Evolutionary conservation across 2,329 filamentous ascomycete genomes (phyloP).

Genomic region (Colletotrichum tropicicola): DNA sequence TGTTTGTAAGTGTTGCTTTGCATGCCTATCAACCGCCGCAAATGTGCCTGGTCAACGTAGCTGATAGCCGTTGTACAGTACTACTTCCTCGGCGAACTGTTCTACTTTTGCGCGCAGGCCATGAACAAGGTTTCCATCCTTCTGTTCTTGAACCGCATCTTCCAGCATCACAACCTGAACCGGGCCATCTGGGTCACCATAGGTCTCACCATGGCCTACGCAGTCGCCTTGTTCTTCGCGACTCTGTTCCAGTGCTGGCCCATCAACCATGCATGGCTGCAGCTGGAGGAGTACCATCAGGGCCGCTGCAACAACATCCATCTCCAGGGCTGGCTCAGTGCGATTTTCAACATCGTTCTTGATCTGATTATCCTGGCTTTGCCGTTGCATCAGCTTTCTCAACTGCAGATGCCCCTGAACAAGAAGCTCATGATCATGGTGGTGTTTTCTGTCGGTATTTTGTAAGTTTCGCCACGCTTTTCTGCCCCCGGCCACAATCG

Average conservation of each 20-base stretch:
- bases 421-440: slow-evolving; percentile 31
- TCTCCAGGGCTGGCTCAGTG: slow-evolving; percentile 9
- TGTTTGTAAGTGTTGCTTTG: slow-evolving; percentile 35
- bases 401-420: slow-evolving; percentile 31
- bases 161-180: slow-evolving; percentile 31
- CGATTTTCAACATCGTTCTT: slow-evolving; percentile 32
- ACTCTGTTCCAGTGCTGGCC: slow-evolving; percentile 18
- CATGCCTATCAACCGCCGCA: too few relatives aligned
- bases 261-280: slow-evolving; percentile 10
- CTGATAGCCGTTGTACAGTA: slow-evolving; percentile 28
- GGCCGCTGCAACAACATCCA: slow-evolving; percentile 17
- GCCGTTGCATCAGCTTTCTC: slow-evolving; percentile 30
- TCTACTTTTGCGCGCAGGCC: slow-evolving; percentile 41
- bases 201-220: not conserved
- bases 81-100: slow-evolving; percentile 38
- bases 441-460: slow-evolving; percentile 33
- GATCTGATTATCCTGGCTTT: slow-evolving; percentile 33
- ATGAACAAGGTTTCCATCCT: slow-evolving; percentile 42
- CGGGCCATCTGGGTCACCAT: slow-evolving; percentile 9
- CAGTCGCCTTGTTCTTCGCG: slow-evolving; percentile 3
- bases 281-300: not conserved
- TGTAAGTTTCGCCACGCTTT: slow-evolving; percentile 20
- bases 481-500: not conserved
- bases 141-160: slow-evolving; percentile 42
- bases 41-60: too few relatives aligned